Conservation (phyloP, 2,329 filamentous ascomycete species). For the Fusarium sp. region DNA sequence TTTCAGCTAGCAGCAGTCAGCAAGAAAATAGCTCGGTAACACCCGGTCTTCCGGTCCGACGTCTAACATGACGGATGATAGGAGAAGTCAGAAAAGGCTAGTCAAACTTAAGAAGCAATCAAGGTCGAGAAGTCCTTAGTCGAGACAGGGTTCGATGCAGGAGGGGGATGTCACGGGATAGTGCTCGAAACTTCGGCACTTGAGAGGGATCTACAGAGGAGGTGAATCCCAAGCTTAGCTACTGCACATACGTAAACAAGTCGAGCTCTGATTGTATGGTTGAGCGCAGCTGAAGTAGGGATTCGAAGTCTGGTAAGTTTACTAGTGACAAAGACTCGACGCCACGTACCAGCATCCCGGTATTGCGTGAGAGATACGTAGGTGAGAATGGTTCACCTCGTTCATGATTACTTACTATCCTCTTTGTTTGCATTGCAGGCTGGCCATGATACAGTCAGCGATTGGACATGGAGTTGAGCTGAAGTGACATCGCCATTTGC, state of each 20-base stretch:
- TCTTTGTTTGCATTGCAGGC: not conserved
- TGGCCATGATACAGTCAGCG: not conserved
- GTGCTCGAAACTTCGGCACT: slow-evolving; percentile 16
- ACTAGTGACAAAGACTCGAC: not conserved
- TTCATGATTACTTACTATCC: not conserved
- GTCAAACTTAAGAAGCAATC: not conserved
- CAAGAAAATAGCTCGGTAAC: not conserved
- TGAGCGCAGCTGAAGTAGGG: slow-evolving; percentile 5
- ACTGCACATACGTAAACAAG: not conserved
- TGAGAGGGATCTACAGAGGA: slow-evolving; percentile 23
- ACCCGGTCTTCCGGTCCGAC: slow-evolving; percentile 14
- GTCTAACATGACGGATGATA: not conserved
- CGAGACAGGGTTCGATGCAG: slow-evolving; percentile 25
- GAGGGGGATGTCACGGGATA: slow-evolving; percentile 34
- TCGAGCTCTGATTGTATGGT: not conserved
- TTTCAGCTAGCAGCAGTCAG: slow-evolving; percentile 13
- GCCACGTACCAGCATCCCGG: slow-evolving; percentile 13
- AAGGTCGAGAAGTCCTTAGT: not conserved
- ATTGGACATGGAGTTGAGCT: not conserved
- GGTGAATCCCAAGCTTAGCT: not conserved
- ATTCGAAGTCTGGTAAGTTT: slow-evolving; percentile 7
- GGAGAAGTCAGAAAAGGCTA: not conserved
- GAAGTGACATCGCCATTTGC: not conserved
- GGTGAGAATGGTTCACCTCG: not conserved
- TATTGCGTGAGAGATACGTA: not conserved